A percentile compares a stretch with the other conserved stretches of the same genome.
These are phyloP conservation scores for Cyberlindnera mrakii DNA, from an alignment of 805 yeast species.

Conservation along the genomic window DNA sequence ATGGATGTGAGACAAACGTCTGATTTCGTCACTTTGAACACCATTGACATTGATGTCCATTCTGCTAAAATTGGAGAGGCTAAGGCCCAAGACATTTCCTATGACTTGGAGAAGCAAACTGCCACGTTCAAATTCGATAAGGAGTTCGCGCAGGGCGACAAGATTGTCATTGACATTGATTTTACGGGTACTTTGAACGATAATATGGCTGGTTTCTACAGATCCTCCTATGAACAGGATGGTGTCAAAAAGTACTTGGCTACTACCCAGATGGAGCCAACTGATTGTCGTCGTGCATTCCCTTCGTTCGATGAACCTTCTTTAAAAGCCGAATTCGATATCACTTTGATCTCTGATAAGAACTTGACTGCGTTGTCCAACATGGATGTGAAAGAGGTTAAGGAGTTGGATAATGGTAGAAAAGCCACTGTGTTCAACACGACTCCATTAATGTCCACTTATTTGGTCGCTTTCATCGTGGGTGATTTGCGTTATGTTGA, in stretches of 20 bases:
- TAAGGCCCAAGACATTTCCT: constrained; percentile 29
- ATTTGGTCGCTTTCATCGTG: constrained; percentile 74
- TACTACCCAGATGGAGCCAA: constrained; percentile 82
- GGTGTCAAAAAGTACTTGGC: constrained; percentile 68
- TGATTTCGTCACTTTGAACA: constrained; percentile 47
- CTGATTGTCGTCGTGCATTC: constrained; percentile 82
- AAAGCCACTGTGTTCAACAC: constrained; percentile 60
- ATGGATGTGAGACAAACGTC: constrained; percentile 45
- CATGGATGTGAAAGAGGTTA: constrained; percentile 56
- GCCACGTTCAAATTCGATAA: constrained; percentile 52
- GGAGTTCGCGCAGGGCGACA: constrained; percentile 32
- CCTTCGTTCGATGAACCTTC: constrained; percentile 86
- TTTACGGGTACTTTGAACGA: constrained; percentile 65
- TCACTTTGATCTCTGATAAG: constrained; percentile 52
- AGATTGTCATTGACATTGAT: constrained; percentile 40
- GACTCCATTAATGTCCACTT: constrained; percentile 84
- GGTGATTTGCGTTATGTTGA: constrained; percentile 77
- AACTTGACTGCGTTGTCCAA: constrained; percentile 58
- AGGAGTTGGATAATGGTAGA: constrained; percentile 34
- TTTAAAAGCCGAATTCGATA: constrained; percentile 65
- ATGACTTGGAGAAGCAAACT: constrained; percentile 54
- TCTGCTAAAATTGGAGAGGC: constrained; percentile 35
- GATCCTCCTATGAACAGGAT: constrained; percentile 53
- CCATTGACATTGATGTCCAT: constrained; percentile 58
- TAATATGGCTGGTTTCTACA: constrained; percentile 79